Percentiles rank a stretch among this genome's conserved stretches.
These are phyloP conservation scores for Cyclotella choctawhatcheeana DNA, from an alignment of 108 stramenopile genomes.

Conservation along the genomic window DNA sequence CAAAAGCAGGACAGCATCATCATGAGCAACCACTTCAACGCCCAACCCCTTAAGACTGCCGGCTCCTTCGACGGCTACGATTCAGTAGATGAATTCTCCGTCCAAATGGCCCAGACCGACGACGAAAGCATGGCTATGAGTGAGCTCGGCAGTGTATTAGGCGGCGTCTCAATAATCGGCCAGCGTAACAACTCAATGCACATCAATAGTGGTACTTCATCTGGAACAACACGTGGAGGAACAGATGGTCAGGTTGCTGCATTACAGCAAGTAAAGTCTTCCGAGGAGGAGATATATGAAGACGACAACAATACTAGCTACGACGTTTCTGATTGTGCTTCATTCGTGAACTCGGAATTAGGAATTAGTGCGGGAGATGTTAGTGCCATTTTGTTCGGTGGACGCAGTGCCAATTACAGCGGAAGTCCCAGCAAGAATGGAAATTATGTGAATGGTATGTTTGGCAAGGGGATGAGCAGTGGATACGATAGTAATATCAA, in stretches of 20 bases:
- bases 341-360: background rate
- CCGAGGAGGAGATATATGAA: constrained; percentile 2
- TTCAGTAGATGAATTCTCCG: constrained; percentile 26
- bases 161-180: background rate
- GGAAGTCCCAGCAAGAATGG: background rate
- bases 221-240: background rate
- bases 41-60: too few relatives aligned
- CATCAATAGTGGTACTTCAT: background rate
- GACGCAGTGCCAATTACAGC: background rate
- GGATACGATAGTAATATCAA: too few relatives aligned
- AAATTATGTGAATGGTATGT: background rate
- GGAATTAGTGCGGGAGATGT: constrained; percentile 5
- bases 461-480: too few relatives aligned
- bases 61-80: constrained; percentile 30
- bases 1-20: too few relatives aligned
- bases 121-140: constrained; percentile 11
- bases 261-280: background rate
- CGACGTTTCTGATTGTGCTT: background rate
- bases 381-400: constrained; percentile 5
- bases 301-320: background rate
- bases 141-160: too few relatives aligned
- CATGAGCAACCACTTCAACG: too few relatives aligned
- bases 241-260: background rate
- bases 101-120: background rate
- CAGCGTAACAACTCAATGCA: background rate